Percentiles rank a stretch among this genome's conserved stretches.
These are phyloP conservation scores for Coemansia sp. DNA, from an alignment of 192 early-diverging fungal species.

Conservation along the genomic window DNA sequence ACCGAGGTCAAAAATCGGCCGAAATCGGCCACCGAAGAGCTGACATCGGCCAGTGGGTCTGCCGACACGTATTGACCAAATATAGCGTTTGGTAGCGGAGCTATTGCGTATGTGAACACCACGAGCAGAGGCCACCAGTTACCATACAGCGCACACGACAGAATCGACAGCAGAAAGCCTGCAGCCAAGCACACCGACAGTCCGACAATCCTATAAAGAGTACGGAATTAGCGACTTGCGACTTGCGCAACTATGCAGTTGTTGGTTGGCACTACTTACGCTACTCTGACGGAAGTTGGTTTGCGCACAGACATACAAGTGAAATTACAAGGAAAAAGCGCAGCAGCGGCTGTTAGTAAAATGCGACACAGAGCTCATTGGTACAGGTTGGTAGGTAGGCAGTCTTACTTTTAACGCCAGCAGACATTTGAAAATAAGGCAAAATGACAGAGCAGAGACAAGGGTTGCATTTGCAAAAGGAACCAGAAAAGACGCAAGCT, in stretches of 20 bases:
- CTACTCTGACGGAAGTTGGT: not conserved
- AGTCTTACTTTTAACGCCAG: constrained; percentile 10
- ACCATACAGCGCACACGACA: constrained; percentile 92
- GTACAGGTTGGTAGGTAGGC: not conserved
- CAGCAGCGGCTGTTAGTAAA: not conserved
- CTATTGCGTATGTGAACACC: constrained; percentile 88
- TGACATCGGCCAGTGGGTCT: constrained; percentile 68
- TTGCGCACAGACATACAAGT: not conserved
- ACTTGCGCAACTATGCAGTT: not conserved
- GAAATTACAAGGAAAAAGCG: not conserved
- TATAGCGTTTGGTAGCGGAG: constrained; percentile 88
- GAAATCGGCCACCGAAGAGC: constrained; percentile 62
- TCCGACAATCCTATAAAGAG: constrained; percentile 55
- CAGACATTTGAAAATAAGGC: constrained; percentile 1
- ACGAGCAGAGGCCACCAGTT: constrained; percentile 97
- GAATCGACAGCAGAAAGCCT: constrained; percentile 90
- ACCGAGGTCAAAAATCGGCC: constrained; percentile 88
- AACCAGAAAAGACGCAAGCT: too few species aligned
- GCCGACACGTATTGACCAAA: constrained; percentile 70
- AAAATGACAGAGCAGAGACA: not conserved
- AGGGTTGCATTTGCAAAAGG: constrained; percentile 2
- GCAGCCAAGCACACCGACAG: constrained; percentile 89
- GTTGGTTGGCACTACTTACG: not conserved
- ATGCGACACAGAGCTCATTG: not conserved
- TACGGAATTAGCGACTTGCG: not conserved